Percentiles rank a stretch among this genome's conserved stretches.
Evolutionary conservation across 768 basidiomycete species (phyloP).

Genomic region (Boletellus ananas): DNA sequence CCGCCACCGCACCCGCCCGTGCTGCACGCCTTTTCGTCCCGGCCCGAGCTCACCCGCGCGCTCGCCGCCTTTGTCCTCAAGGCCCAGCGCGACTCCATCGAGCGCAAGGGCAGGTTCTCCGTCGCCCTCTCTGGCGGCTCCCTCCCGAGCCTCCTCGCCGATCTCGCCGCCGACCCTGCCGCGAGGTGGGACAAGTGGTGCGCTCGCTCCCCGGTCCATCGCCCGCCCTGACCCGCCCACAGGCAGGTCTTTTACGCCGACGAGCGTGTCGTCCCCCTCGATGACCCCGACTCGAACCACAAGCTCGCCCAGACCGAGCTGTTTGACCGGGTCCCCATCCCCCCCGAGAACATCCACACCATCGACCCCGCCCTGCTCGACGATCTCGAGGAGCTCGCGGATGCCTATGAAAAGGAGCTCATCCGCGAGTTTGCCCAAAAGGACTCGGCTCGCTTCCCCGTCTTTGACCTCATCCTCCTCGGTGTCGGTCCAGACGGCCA

Average conservation of each 20-base stretch:
- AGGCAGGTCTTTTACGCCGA: constrained; percentile 99
- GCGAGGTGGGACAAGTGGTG: constrained; percentile 96
- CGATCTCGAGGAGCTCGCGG: constrained; percentile 76
- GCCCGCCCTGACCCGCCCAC: constrained; percentile 2
- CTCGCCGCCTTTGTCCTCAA: constrained; percentile 82
- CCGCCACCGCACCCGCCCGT: constrained; percentile 63
- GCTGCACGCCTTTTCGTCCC: constrained; percentile 64
- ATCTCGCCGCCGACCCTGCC: constrained; percentile 57
- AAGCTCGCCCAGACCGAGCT: constrained; percentile 65
- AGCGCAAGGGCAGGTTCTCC: constrained; percentile 87
- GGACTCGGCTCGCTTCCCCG: constrained; percentile 92
- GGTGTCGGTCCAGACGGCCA: constrained; percentile 99
- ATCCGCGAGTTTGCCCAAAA: constrained; percentile 89
- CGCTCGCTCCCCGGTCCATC: constrained; percentile 15
- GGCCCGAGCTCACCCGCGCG: constrained; percentile 51
- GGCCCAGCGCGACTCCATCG: constrained; percentile 85
- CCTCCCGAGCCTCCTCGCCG: constrained; percentile 75
- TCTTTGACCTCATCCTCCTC: constrained; percentile 95
- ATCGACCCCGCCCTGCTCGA: constrained; percentile 66
- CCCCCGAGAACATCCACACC: constrained; percentile 70
- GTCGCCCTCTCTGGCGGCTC: constrained; percentile 93
- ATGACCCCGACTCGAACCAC: constrained; percentile 93
- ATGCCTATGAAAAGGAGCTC: constrained; percentile 79
- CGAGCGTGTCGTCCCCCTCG: constrained; percentile 91
- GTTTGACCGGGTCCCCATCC: constrained; percentile 81